Base-by-base conservation (phyloP, 2,329 filamentous ascomycete species). In the Fusarium sp. region DNA sequence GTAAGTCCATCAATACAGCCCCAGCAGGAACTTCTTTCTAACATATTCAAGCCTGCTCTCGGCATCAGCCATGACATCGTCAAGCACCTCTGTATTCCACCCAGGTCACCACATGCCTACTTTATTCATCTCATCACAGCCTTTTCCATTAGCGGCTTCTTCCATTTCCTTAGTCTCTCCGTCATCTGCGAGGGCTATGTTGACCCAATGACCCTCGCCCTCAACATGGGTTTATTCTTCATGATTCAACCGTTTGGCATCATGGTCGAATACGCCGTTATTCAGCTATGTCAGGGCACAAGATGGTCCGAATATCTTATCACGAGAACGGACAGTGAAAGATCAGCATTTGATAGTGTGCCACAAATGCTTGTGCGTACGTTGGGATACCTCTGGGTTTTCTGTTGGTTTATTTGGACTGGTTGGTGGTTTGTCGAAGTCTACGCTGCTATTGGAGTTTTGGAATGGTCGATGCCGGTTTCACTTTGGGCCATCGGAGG, bases 141-240 rank as follows among this genome's bases (percentile, higher is more conserved):
- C 13, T 69, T 67, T 16, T 16, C 51, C 6, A 62, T 67, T 8
- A 69, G 67, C 11, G 42, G 61, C 2, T 67, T 64, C 7, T 69
- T 69, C 20, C 64, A 69, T 14, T 58, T 34, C 18, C 25, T 67
- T 16, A 64, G 64, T 10, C 58, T 69, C n/a, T 53, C 25, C 8
- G 61, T 64, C 9, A 59, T 69, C 13, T 61, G 38, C 1, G 31
- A 61, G n/a, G 64, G 64, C 4, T 57, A 59, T 1, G 8, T 62
- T 1, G 29, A 36, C 2, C 8, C 42, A 4, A 23, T 18, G 5
- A 46, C 29, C 34, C 36, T 69, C 2, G 16, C 51, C 2, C 8
- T 34, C 4, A 42, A 67, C n/a, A 61, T 60, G 58, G 10, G 13
- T 0, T 16, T 29, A 1, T 67, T 69, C 29, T 69, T 69, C 8